Evolutionary conservation across 768 basidiomycete species (phyloP).

Genomic region (Solioccasus polychromus): DNA sequence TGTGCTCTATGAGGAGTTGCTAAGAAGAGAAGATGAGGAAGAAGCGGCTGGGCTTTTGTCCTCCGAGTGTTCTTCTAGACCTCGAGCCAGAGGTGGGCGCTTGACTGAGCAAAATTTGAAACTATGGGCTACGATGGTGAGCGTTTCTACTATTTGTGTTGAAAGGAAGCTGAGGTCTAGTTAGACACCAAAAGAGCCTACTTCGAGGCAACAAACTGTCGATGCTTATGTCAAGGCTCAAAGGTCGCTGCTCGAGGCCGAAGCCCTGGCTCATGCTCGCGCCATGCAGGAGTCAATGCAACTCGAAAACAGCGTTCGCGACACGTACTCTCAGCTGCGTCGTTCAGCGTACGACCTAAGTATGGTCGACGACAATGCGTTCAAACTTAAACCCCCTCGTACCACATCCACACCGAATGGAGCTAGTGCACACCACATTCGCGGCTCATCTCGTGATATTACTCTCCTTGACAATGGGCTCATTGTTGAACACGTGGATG

Average conservation of each 20-base stretch:
- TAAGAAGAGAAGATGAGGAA: constrained; percentile 69
- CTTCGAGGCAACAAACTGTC: constrained; percentile 79
- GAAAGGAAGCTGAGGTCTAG: constrained; percentile 6
- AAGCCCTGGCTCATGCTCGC: constrained; percentile 72
- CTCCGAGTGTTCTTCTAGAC: constrained; percentile 54
- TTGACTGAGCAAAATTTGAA: constrained; percentile 77
- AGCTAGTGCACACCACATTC: constrained; percentile 36
- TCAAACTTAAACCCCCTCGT: constrained; percentile 68
- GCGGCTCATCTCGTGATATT: constrained; percentile 64
- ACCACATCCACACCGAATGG: constrained; percentile 35
- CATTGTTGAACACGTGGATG: constrained; percentile 85
- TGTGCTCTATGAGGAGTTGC: constrained; percentile 71
- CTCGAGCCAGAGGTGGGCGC: constrained; percentile 61
- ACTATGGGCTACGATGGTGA: constrained; percentile 74
- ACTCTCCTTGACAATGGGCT: constrained; percentile 85
- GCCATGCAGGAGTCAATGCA: constrained; percentile 76
- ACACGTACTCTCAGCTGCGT: constrained; percentile 75
- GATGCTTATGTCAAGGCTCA: constrained; percentile 82
- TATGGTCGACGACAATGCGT: constrained; percentile 51
- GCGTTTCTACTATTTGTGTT: constrained; percentile 28
- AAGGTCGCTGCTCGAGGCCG: constrained; percentile 75
- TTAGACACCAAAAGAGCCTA: constrained; percentile 89
- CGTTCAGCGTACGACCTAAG: constrained; percentile 72
- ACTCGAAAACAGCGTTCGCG: constrained; percentile 73
- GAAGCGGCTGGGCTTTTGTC: constrained; percentile 47